Evolutionary conservation across 169 alveolate species (phyloP).

Genomic region (Plasmodium cynomolgi): DNA sequence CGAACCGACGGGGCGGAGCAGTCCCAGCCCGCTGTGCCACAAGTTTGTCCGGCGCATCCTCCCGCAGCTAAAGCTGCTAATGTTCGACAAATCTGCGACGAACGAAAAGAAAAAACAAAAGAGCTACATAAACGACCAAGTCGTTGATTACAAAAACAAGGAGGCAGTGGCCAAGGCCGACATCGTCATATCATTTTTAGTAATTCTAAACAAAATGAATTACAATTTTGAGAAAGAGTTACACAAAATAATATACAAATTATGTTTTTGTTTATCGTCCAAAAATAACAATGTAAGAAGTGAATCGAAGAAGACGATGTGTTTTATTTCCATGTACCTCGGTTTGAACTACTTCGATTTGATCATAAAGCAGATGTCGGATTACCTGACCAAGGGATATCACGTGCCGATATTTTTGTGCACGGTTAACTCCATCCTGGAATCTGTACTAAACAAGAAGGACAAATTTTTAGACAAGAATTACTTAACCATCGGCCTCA

Average conservation of each 20-base stretch:
- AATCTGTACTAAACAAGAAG: slow-evolving; percentile 42
- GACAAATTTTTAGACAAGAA: slow-evolving; percentile 62
- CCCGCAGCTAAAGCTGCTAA: slow-evolving; percentile 41
- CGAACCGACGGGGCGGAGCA: neutral
- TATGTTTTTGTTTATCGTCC: slow-evolving; percentile 64
- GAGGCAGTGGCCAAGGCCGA: slow-evolving; percentile 70
- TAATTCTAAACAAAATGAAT: slow-evolving; percentile 64
- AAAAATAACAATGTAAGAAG: slow-evolving; percentile 51
- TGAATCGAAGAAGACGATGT: slow-evolving; percentile 65
- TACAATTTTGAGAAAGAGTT: slow-evolving; percentile 74
- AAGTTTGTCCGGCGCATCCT: slow-evolving; percentile 17
- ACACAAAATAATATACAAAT: slow-evolving; percentile 51
- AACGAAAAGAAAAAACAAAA: slow-evolving; percentile 38
- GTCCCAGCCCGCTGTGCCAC: neutral
- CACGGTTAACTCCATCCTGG: slow-evolving; percentile 60
- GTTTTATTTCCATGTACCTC: slow-evolving; percentile 69
- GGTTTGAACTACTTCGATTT: slow-evolving; percentile 67
- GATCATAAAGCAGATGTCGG: slow-evolving; percentile 67
- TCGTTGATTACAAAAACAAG: slow-evolving; percentile 31
- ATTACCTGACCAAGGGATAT: slow-evolving; percentile 63
- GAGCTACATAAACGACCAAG: slow-evolving; percentile 58
- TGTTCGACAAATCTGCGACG: slow-evolving; percentile 21
- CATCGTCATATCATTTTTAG: slow-evolving; percentile 48
- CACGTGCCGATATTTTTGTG: slow-evolving; percentile 65
- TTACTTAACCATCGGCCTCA: slow-evolving; percentile 25